These are phyloP conservation scores for Centrapalus pauciflorus DNA, from an alignment of 129 eudicot species.

Conservation along the genomic window DNA sequence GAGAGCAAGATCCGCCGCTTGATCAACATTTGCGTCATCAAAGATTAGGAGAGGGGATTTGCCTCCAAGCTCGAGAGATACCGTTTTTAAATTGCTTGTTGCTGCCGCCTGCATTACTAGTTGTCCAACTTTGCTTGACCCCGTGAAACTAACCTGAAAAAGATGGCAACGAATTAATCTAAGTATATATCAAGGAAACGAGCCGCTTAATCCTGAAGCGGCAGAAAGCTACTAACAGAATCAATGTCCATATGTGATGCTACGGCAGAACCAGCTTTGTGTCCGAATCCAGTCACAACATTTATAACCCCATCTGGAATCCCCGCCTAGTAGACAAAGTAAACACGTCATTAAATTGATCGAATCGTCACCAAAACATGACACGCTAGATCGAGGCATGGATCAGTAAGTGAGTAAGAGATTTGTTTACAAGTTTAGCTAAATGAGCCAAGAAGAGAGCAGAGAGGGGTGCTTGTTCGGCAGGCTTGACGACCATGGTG, in stretches of 20 bases:
- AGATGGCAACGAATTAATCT: background rate
- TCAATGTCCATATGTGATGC: slow-evolving; percentile 88
- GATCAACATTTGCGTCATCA: slow-evolving; percentile 69
- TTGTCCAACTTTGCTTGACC: slow-evolving; percentile 80
- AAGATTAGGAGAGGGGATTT: slow-evolving; percentile 78
- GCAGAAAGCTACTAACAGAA: slow-evolving; percentile 21
- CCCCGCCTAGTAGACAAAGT: slow-evolving; percentile 56
- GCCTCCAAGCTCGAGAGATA: slow-evolving; percentile 85
- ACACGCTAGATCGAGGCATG: background rate
- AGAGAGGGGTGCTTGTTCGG: slow-evolving; percentile 86
- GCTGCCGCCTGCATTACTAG: slow-evolving; percentile 87
- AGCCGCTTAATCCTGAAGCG: too few relatives aligned
- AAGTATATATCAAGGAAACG: too few relatives aligned
- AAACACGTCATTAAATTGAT: background rate
- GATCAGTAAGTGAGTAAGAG: background rate
- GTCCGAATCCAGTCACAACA: slow-evolving; percentile 76
- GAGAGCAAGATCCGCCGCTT: slow-evolving; percentile 58
- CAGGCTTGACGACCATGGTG: slow-evolving; percentile 88
- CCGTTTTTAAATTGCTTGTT: slow-evolving; percentile 72
- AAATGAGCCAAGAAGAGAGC: slow-evolving; percentile 78
- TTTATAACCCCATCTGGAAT: slow-evolving; percentile 83
- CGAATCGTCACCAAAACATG: background rate
- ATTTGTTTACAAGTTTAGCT: slow-evolving; percentile 55
- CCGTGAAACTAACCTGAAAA: slow-evolving; percentile 66
- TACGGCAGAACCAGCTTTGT: slow-evolving; percentile 63